These are phyloP conservation scores for Cardamine chenopodiifolia DNA, from an alignment of 345 rosid species.

Conservation along the genomic window DNA sequence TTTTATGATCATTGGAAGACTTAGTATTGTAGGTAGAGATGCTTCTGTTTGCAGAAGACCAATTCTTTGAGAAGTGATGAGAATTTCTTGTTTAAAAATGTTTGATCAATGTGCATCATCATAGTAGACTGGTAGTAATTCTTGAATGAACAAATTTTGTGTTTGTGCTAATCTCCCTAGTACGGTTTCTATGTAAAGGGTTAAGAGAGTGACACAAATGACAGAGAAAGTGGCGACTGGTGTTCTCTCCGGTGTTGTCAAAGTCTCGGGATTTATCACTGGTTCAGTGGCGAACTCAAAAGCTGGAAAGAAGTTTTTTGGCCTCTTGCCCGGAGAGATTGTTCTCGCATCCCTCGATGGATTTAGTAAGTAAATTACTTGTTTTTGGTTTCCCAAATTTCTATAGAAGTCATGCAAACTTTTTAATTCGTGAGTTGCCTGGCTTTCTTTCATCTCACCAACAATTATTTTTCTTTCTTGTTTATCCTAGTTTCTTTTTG, in stretches of 20 bases:
- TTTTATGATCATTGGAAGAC: conserved; percentile 2
- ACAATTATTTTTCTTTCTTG: neutral
- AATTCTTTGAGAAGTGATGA: neutral
- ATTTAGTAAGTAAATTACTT: conserved; percentile 65
- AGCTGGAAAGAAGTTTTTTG: conserved; percentile 80
- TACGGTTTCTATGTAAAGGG: conserved; percentile 50
- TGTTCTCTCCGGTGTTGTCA: conserved; percentile 82
- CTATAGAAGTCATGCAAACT: neutral
- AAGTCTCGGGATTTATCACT: conserved; percentile 74
- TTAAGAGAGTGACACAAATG: conserved; percentile 78
- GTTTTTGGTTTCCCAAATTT: neutral
- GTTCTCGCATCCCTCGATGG: conserved; percentile 95
- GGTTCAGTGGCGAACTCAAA: conserved; percentile 80
- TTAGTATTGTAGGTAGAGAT: neutral
- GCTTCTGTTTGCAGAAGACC: conserved; percentile 3
- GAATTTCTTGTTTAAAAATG: neutral
- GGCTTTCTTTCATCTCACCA: conserved; percentile 16
- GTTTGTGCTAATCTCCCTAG: neutral
- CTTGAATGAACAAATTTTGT: neutral
- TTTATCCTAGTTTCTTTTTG: neutral
- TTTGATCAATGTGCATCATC: neutral
- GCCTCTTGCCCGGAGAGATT: conserved; percentile 85
- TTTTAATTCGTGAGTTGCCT: neutral
- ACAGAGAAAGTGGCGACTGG: conserved; percentile 78
- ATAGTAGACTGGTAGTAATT: neutral